Evolutionary conservation across 2,329 filamentous ascomycete species (phyloP).

Genomic region (Claviceps monticola): DNA sequence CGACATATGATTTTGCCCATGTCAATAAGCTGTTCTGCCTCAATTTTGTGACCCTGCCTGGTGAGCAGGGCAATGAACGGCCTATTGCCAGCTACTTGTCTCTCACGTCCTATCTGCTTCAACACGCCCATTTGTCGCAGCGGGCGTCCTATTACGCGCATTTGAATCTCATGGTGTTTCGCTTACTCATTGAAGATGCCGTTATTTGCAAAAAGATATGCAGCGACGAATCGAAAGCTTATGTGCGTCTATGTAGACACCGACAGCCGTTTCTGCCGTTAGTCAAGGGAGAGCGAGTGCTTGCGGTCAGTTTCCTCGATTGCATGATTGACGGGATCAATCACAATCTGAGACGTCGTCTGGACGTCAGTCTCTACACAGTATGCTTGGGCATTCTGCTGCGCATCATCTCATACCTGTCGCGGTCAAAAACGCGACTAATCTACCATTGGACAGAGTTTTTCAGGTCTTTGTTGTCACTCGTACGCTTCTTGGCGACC

Average conservation of each 20-base stretch:
- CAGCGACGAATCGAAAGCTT: constrained; percentile 58
- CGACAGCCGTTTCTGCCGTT: constrained; percentile 72
- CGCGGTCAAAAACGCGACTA: constrained; percentile 67
- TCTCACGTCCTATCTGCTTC: constrained; percentile 79
- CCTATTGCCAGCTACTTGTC: constrained; percentile 77
- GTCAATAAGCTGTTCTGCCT: constrained; percentile 93
- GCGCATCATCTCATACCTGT: constrained; percentile 71
- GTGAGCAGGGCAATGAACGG: constrained; percentile 53
- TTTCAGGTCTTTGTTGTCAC: constrained; percentile 75
- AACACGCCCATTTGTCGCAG: constrained; percentile 76
- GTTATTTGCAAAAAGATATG: constrained; percentile 72
- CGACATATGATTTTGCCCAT: constrained; percentile 84
- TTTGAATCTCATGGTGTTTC: constrained; percentile 71
- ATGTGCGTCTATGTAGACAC: constrained; percentile 78
- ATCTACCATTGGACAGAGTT: constrained; percentile 91
- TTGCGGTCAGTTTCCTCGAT: constrained; percentile 68
- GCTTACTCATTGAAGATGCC: constrained; percentile 76
- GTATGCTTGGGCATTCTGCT: constrained; percentile 71
- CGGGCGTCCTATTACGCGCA: constrained; percentile 73
- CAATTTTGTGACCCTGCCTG: constrained; percentile 54
- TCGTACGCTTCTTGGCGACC: constrained; percentile 80
- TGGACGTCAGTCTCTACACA: constrained; percentile 76
- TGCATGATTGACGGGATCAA: constrained; percentile 83
- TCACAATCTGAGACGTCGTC: constrained; percentile 75
- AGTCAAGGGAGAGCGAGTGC: constrained; percentile 55